Base-by-base conservation (phyloP, 2,329 filamentous ascomycete species). In the Fusarium secorum region DNA sequence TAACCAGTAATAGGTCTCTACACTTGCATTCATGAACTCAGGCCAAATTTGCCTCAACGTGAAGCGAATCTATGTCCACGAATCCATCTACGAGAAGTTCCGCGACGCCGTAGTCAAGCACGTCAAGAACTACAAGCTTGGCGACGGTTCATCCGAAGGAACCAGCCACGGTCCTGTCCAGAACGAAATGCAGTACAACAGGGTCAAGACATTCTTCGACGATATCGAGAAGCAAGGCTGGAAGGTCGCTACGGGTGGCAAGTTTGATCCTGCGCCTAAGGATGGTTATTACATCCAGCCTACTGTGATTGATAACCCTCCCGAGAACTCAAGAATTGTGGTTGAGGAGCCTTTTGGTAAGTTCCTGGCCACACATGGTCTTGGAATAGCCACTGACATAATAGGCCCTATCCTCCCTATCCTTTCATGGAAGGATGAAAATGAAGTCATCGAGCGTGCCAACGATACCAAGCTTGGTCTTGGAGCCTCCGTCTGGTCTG, bases 141-240 rank as follows among this genome's bases (percentile, higher is more conserved):
- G 87, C 68, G 83, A 86, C 18, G 86, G 87, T 2, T 73, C 73
- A 0, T 32, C 65, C 3, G 39, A 76, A 1, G 73, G 60, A 3
- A 67, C 67, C 5, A 73, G 87, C 41, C 84, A 89, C 60, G 87
- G 88, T 1, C 90, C 90, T 0, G 79, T 92, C 5, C 88, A 90
- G 66, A 92, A 92, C 78, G 79, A 84, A 70, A 86, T 89, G 85
- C 90, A 92, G 78, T 92, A 85, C 75, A 86, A 90, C 17, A 85
- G 90, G 13, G 75, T 79, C 42, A 76, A 74, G 62, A 72, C 66
- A 0, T 72, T 79, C 66, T 84, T 91, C 56, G 82, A 83, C 14
- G 86, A 89, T 53, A 87, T 86, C 64, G 83, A 85, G 73, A 81
- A 82, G 26, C 71, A 75, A 13, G 72, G 73, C 0, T 77, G 69